These are phyloP conservation scores for Dryadomyces sulphureus DNA, from an alignment of 2,329 filamentous ascomycete genomes.

Conservation along the genomic window DNA sequence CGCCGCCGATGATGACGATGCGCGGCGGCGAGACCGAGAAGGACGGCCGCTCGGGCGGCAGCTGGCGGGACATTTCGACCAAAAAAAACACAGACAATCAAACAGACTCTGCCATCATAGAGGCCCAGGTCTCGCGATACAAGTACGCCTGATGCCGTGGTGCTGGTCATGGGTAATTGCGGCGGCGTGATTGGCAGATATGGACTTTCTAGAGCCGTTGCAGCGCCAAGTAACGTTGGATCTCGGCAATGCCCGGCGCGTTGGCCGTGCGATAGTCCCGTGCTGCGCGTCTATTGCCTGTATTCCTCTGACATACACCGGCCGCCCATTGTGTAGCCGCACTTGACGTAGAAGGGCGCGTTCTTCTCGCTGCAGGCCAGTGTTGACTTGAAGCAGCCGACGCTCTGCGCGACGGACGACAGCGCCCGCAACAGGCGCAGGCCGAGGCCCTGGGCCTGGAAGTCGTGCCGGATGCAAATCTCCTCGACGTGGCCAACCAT, in stretches of 20 bases:
- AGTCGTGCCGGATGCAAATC: not conserved
- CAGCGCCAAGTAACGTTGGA: not conserved
- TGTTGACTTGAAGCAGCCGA: not conserved
- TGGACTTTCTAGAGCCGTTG: not conserved
- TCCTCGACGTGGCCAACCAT: not conserved
- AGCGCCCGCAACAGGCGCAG: not conserved
- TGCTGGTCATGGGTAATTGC: no score
- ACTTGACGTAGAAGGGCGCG: not conserved
- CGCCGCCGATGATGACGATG: constrained; percentile 63
- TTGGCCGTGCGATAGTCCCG: not conserved
- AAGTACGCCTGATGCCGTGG: no score
- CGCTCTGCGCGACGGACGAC: not conserved
- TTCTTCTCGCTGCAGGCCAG: not conserved
- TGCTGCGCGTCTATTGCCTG: no score
- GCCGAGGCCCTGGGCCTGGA: not conserved
- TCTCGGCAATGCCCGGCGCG: not conserved
- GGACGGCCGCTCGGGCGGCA: constrained; percentile 22
- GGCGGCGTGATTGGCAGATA: not conserved
- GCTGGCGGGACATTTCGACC: not conserved
- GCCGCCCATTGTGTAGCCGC: not conserved
- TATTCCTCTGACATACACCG: not conserved
- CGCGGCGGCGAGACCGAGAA: constrained; percentile 40
- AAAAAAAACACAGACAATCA: no score
- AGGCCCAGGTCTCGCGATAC: no score
- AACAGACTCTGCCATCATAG: no score